Percentiles rank a stretch among this genome's conserved stretches.
phyloP scores from a whole-genome alignment of 352 stramenopile genomes.

The Paralagenidium karlingii region DNA sequence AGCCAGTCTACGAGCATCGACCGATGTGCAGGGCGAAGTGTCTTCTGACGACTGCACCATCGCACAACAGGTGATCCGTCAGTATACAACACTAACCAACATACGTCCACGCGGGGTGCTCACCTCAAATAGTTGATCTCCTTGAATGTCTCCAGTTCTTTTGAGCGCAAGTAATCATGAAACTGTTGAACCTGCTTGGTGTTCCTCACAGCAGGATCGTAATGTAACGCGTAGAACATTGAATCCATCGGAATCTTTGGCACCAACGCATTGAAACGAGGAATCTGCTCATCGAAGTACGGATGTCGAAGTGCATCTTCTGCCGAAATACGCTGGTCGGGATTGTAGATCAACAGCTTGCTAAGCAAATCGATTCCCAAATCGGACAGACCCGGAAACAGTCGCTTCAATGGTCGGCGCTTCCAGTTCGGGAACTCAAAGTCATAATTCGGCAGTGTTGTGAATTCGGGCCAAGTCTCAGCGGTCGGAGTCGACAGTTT shows the following conservation, averaged over 20 bases:
- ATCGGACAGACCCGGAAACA: conserved; percentile 61
- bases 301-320: conserved; percentile 73
- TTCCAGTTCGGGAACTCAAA: conserved; percentile 83
- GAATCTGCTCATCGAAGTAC: conserved; percentile 48
- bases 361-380: conserved; percentile 58
- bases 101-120: background rate
- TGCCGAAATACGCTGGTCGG: conserved; percentile 66
- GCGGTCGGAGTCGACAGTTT: conserved; percentile 96
- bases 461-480: conserved; percentile 94
- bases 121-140: conserved; percentile 82
- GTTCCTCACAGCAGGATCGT: conserved; percentile 24
- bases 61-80: background rate
- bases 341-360: conserved; percentile 72
- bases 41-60: conserved; percentile 51
- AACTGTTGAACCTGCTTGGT: conserved; percentile 69
- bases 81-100: background rate
- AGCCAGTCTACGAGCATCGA: conserved; percentile 90
- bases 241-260: conserved; percentile 69
- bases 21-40: conserved; percentile 65
- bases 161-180: conserved; percentile 66
- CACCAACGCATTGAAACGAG: conserved; percentile 24
- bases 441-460: conserved; percentile 94
- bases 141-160: conserved; percentile 69
- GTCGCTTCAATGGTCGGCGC: conserved; percentile 40
- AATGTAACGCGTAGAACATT: conserved; percentile 55